Base-by-base conservation (phyloP, 352 stramenopile species). In the Phytophthora fragariae region DNA sequence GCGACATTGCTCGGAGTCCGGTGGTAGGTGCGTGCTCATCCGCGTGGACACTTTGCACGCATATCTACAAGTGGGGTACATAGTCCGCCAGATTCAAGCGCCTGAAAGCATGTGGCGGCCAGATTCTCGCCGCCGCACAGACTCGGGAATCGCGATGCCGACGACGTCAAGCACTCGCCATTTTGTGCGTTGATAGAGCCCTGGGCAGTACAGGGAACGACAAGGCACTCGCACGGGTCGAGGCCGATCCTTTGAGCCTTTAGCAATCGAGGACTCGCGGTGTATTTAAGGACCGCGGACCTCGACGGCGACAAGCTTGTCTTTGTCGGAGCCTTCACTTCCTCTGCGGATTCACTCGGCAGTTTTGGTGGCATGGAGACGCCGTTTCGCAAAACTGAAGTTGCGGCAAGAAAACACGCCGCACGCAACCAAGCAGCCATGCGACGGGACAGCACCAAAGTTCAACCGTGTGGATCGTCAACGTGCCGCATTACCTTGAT, bases 1-100 rank as follows among this genome's bases (percentile, higher is more conserved):
- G 65, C 52, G 65, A 72, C 53, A 71, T 61, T 58, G 60, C 31
- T 58, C 61, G 14, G 33, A 57, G 46, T 65, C 56, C 55, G 65
- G 49, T 55, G 65, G 56, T 60, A 15, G 31, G 62, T 19, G 62
- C 62, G 62, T 70, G 62, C 27, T 70, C 33, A 14, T 60, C 29
- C 50, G 49, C 17, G 47, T 55, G 62, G 47, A 61, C 8, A 53
- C 52, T 24, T 65, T 65, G 54, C 46, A 70, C 57, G 27, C 56
- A 44, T 7, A 29, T 2, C 27, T 14, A 44, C 12, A 44, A 17
- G 37, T 71, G 33, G 21, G n/a, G 65, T 60, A 44, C 55, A 70
- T 54, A 65, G 31, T 70, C 35, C 44, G 44, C 37, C n/a, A n/a
- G 29, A 70, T 19, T 55, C 53, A 39, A 58, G 52, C 15, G 5